These are phyloP conservation scores for Pichia insulana DNA, from an alignment of 805 yeast species.

Conservation along the genomic window DNA sequence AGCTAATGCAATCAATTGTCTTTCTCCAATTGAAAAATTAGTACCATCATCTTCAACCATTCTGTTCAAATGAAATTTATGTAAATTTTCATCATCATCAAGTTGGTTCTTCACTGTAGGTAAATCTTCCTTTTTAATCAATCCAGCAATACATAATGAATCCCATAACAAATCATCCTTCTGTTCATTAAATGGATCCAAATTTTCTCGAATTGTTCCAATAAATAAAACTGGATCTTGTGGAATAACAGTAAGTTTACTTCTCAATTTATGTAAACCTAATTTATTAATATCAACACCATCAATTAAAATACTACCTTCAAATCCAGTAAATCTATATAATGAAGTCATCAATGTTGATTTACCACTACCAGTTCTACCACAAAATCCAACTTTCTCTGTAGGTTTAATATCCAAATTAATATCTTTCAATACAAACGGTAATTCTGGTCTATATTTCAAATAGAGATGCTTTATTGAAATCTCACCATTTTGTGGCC, in stretches of 20 bases:
- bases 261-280: slow-evolving; percentile 47
- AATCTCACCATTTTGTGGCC: slow-evolving; percentile 45
- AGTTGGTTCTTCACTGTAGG: slow-evolving; percentile 28
- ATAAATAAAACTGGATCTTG: slow-evolving; percentile 63
- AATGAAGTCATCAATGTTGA: slow-evolving; percentile 55
- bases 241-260: slow-evolving; percentile 58
- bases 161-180: slow-evolving; percentile 50
- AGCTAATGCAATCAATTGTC: slow-evolving; percentile 60
- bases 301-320: slow-evolving; percentile 47
- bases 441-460: slow-evolving; percentile 54
- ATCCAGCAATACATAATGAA: slow-evolving; percentile 48
- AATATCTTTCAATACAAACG: slow-evolving; percentile 45
- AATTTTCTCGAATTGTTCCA: slow-evolving; percentile 48
- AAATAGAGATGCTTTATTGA: slow-evolving; percentile 40
- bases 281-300: slow-evolving; percentile 45
- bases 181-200: slow-evolving; percentile 52
- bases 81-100: slow-evolving; percentile 26
- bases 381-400: slow-evolving; percentile 76
- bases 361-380: slow-evolving; percentile 86
- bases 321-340: slow-evolving; percentile 46
- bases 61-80: slow-evolving; percentile 55
- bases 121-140: slow-evolving; percentile 35
- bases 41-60: slow-evolving; percentile 59
- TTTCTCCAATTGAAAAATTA: slow-evolving; percentile 65
- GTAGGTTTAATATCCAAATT: slow-evolving; percentile 37